Evolutionary conservation across 257 asterid genomes (phyloP).

Genomic region (Solanum bulbocastanum): DNA sequence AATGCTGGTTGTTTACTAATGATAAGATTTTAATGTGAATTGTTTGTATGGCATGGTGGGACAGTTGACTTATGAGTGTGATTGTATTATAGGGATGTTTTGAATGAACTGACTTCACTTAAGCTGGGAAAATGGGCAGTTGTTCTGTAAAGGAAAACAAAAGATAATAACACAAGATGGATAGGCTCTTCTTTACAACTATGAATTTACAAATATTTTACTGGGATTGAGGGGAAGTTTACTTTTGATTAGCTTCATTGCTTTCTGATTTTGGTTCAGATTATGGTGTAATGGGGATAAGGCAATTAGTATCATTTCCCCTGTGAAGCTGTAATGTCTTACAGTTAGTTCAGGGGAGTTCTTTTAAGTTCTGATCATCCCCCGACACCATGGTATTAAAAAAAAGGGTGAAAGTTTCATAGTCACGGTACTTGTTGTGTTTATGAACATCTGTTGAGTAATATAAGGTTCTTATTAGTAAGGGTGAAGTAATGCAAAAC

Average conservation of each 20-base stretch:
- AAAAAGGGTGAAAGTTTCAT: neutral
- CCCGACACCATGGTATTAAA: neutral
- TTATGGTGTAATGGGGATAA: neutral
- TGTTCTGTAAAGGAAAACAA: neutral
- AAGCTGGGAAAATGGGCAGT: neutral
- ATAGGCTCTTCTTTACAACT: neutral
- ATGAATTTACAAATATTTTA: neutral
- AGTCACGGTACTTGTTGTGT: neutral
- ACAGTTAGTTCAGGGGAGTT: neutral
- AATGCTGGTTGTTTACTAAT: neutral
- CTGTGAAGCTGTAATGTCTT: neutral
- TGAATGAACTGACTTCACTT: neutral
- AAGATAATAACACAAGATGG: neutral
- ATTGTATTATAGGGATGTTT: neutral
- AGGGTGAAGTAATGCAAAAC: neutral
- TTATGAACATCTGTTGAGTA: neutral
- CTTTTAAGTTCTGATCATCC: neutral
- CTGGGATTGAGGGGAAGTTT: neutral
- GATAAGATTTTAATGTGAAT: neutral
- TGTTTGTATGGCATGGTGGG: neutral
- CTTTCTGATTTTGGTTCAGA: neutral
- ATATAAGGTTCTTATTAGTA: neutral
- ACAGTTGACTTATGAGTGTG: neutral
- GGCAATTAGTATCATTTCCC: neutral
- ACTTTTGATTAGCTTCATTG: neutral